Evolutionary conservation across 495 filamentous ascomycete genomes (phyloP), one percentile per base, ranked within the genome.

Genomic region (Aspergillus funiculosus): DNA sequence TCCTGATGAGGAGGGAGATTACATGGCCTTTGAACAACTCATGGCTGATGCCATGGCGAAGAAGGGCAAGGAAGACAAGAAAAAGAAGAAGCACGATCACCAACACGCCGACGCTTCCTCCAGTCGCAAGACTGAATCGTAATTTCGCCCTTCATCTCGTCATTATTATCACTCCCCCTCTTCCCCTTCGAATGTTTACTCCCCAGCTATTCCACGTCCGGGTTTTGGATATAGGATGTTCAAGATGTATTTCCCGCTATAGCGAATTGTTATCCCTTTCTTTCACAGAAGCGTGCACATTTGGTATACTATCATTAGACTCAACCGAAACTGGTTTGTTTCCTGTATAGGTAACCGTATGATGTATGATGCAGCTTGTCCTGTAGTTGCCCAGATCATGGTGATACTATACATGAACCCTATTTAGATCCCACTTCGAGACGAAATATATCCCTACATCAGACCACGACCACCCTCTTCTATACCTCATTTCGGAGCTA

Each of bases 1-100:
- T 50, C 85, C 89, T 29, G 94, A 97, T 31, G 92, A 99, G 69
- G 92, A 97, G 71, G 92, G 91, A 51, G 91, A 96, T 44, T 96
- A 94, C 72, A 94, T 97, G 82, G 91, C 88, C 14, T 99, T 99
- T 57, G 92, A 99, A 64, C 88, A 96, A 64, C 81, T 99, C 21
- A 94, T 99, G 68, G 89, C 92, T 24, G 92, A 99, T 59, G 91
- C 94, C 5, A 87, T 87, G 36, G 82, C 86, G 39, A 97, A 97
- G 78, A 94, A 95, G 66, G 78, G 76, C 60, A 79, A 79, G 56
- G 83, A 87, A 35, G 84, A 89, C 62, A 78, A 82, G 60, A 84
- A 87, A 64, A 82, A 86, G 58, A 76, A 84, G 56, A 77, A 86
- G 53, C 51, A 49, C 25, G 19, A 26, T 5, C 45, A 53, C 14